Evolutionary conservation across 208 protist species (phyloP), one percentile per base, ranked within the genome.

Genomic region (Leishmania martiniquensis): DNA sequence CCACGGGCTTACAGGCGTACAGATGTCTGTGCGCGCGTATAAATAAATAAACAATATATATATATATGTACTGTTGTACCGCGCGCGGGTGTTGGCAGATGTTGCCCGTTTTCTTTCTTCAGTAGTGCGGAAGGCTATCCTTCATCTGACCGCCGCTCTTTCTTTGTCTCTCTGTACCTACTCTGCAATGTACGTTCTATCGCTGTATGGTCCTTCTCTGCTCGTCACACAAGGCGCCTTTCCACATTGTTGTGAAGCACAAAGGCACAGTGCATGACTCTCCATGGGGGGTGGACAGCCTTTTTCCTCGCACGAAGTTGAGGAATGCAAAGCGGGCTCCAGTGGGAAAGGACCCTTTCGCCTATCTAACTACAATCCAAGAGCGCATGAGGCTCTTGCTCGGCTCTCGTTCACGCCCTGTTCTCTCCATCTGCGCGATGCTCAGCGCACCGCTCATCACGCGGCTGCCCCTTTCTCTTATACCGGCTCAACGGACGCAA

Each of bases 41-140:
- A 29, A 51, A 17, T 57, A 12, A n/a, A n/a, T n/a, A n/a, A n/a
- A n/a, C n/a, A n/a, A 29, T 47, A 47, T 32, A 29, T 20, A 32
- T 34, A 17, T 17, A 10, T 32, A 17, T 68, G 20, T 60, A 39
- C 52, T 80, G 13, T 20, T 32, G 60, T 59, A 39, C n/a, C n/a
- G n/a, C n/a, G n/a, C n/a, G n/a, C n/a, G n/a, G n/a, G 32, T 69
- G 44, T 60, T 71, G 55, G 37, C 70, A 34, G 71, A 67, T 13
- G 29, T 25, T 69, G 45, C 39, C 3, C n/a, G 22, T 51, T 34
- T 49, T 34, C 44, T n/a, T n/a, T 72, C 49, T 25, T 15, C 25
- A 72, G 44, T 12, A 52, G 34, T 63, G 57, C 57, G 57, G 29
- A 37, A 39, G 57, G 57, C 2, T 13, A 12, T 29, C 29, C 12